Base-by-base conservation (phyloP, 805 yeast species). In the Candida morakotiae region DNA sequence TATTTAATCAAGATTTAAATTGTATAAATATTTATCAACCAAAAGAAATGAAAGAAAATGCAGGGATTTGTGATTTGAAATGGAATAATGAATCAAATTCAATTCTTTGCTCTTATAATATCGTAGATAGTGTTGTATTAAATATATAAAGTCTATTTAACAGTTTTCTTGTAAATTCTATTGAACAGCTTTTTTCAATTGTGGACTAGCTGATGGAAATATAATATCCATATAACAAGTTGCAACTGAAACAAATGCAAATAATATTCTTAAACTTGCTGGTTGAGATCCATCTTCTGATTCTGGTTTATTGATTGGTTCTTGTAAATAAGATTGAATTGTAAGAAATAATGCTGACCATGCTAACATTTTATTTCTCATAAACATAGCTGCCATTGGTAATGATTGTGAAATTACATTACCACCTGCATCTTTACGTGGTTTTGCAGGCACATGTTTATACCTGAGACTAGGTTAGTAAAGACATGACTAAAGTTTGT, bases 311-410 rank as follows among this genome's bases (percentile, higher is more conserved):
- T 58, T 52, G 46, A 48, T 42, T 7, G 73, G 73, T 39, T 67
- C 71, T 41, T 64, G 71, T 51, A 77, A 60, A 45, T 56, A 75
- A 1, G 73, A 43, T 47, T 71, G 77, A 18, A 75, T 47, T 4
- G 78, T 66, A 42, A 75, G 67, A 40, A 78, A 64, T 17, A 78
- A 50, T 3, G 82, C 58, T 16, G 79, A 59, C 83, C 83, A 75
- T 9, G 80, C 64, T 47, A 77, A 55, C 44, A 76, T 57, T 51
- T 73, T 77, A 54, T 75, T 75, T 48, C 69, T 73, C 74, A 79
- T 67, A 57, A 79, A 78, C 78, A 79, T 76, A 32, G 83, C 83
- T 3, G 81, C 80, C 81, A 79, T 75, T 22, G 84, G 83, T 61
- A 79, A 71, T 13, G 81, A 66, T 55, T 74, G 83, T 28, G 75